Conservation (phyloP, 1,284 basidiomycete genomes). For the Spongiforma sp. region DNA sequence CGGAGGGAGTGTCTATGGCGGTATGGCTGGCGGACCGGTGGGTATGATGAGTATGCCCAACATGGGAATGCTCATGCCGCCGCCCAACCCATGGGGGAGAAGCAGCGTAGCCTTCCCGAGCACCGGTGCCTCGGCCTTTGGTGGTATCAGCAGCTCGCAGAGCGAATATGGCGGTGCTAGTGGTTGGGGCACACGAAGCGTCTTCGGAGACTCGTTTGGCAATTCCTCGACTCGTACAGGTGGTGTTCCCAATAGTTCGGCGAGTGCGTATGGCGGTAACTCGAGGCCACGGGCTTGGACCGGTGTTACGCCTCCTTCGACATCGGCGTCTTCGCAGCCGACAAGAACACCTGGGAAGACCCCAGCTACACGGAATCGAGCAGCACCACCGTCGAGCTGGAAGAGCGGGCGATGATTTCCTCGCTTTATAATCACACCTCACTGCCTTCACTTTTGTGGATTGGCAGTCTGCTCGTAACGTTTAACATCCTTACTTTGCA, state of each 20-base stretch:
- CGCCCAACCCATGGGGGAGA: conserved; percentile 43
- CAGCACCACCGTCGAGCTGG: conserved; percentile 38
- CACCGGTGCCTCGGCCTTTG: conserved; percentile 58
- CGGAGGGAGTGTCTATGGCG: conserved; percentile 47
- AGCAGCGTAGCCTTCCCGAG: conserved; percentile 54
- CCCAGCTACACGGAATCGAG: conserved; percentile 11
- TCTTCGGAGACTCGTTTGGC: conserved; percentile 69
- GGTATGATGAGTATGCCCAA: conserved; percentile 49
- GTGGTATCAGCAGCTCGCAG: conserved; percentile 49
- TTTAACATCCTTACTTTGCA: background rate
- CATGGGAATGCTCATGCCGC: conserved; percentile 44
- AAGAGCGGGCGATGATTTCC: conserved; percentile 29
- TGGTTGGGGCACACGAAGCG: conserved; percentile 67
- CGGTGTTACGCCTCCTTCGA: conserved; percentile 19
- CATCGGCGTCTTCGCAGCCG: conserved; percentile 15
- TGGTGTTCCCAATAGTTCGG: conserved; percentile 12
- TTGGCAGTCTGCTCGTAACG: background rate
- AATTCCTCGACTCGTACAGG: conserved; percentile 38
- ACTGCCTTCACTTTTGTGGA: background rate
- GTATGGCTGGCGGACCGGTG: conserved; percentile 35
- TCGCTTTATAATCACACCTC: background rate
- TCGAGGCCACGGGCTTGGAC: conserved; percentile 34
- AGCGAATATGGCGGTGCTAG: conserved; percentile 55
- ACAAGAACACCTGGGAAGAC: conserved; percentile 18
- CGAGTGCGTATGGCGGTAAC: conserved; percentile 27